Conservation (phyloP, 2,329 filamentous ascomycete genomes). For the Myriosclerotinia duriaeana region DNA sequence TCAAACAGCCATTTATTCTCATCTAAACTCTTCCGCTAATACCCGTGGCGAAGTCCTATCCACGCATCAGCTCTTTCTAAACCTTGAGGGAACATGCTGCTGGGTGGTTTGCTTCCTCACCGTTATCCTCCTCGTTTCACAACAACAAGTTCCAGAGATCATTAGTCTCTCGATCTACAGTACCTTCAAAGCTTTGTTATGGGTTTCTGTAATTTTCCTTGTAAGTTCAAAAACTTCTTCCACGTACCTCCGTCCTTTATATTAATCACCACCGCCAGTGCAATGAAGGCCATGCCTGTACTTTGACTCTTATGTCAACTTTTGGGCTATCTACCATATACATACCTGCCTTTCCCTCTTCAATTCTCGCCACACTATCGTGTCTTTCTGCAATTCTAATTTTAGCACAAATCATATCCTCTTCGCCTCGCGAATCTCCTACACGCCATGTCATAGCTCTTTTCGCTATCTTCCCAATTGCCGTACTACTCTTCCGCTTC, state of each 20-base stretch:
- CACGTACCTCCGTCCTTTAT: not conserved
- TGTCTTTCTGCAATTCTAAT: slow-evolving; percentile 19
- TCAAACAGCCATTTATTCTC: slow-evolving; percentile 19
- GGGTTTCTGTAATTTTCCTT: slow-evolving; percentile 13
- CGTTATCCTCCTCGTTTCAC: slow-evolving; percentile 18
- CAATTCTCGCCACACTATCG: not conserved
- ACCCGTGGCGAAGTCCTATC: not conserved
- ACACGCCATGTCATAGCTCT: not conserved
- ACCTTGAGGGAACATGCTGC: slow-evolving; percentile 20
- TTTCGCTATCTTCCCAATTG: slow-evolving; percentile 12
- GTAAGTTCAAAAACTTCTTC: not conserved
- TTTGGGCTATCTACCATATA: slow-evolving; percentile 21
- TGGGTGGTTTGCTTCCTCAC: slow-evolving; percentile 22
- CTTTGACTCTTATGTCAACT: slow-evolving; percentile 16
- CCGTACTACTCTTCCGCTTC: slow-evolving; percentile 13
- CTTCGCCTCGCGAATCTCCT: not conserved
- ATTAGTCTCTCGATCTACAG: slow-evolving; percentile 4
- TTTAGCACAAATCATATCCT: slow-evolving; percentile 3
- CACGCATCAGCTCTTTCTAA: not conserved
- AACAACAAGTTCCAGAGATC: not conserved
- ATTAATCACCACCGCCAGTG: not conserved
- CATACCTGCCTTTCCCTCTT: not conserved
- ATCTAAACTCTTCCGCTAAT: not conserved
- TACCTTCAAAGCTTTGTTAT: slow-evolving; percentile 9
- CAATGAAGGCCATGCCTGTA: slow-evolving; percentile 19